Conservation (phyloP, 192 early-diverging fungal genomes). For the Fimicolochytrium jonesii region DNA sequence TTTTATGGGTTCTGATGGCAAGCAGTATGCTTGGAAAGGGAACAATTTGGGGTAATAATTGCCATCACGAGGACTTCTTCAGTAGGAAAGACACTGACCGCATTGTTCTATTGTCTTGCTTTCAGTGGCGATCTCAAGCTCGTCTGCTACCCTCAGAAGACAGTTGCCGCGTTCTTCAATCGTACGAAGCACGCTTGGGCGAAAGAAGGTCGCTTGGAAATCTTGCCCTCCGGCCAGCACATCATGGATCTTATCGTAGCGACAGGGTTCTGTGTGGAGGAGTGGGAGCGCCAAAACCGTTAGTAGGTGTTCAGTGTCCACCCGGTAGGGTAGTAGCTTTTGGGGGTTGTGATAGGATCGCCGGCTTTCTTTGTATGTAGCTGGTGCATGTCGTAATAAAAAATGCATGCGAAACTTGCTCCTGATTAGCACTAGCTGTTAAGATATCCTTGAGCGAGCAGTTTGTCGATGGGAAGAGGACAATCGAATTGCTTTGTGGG, state of each 20-base stretch:
- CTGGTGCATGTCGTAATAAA: too few species aligned
- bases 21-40: conserved; percentile 18
- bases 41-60: neutral
- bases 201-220: conserved; percentile 18
- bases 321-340: too few species aligned
- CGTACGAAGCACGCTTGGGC: conserved; percentile 16
- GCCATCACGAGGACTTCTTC: too few species aligned
- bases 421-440: too few species aligned
- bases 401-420: too few species aligned
- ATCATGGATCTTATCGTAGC: conserved; percentile 18
- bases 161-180: conserved; percentile 3
- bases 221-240: conserved; percentile 5
- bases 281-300: conserved; percentile 19
- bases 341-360: too few species aligned
- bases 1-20: conserved; percentile 17
- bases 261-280: conserved; percentile 18
- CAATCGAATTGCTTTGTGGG: too few species aligned
- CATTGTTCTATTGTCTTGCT: neutral
- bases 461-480: too few species aligned
- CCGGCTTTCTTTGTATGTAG: too few species aligned
- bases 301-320: too few species aligned
- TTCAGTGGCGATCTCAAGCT: conserved; percentile 11
- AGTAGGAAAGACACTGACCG: neutral
- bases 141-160: conserved; percentile 9
- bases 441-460: too few species aligned